phyloP scores from a whole-genome alignment of 208 protist genomes.

The Borovskyia barvae region DNA sequence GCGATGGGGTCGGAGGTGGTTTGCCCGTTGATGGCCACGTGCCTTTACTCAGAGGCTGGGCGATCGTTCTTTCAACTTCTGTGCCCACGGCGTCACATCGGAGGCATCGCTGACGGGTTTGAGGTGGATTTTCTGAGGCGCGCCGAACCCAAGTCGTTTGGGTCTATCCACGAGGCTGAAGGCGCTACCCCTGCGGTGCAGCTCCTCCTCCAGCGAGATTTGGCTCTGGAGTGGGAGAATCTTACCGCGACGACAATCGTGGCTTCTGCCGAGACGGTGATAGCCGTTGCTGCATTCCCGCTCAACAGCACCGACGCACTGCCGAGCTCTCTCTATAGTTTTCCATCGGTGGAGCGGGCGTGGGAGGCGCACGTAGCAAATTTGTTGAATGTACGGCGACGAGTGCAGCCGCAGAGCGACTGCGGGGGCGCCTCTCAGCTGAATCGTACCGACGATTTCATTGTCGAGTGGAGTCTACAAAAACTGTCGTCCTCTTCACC shows the following conservation, averaged over 20 bases:
- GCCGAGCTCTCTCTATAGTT: conserved; percentile 35
- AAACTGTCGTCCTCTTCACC: conserved; percentile 6
- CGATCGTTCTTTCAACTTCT: conserved; percentile 10
- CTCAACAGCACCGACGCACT: conserved; percentile 2
- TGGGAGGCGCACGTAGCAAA: conserved; percentile 32
- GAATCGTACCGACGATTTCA: too few species aligned
- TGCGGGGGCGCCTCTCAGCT: too few species aligned
- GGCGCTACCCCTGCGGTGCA: conserved; percentile 4
- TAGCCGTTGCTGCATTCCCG: conserved; percentile 25
- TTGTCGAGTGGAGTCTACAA: conserved; percentile 7
- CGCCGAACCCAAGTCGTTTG: too few species aligned
- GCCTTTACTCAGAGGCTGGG: conserved; percentile 12
- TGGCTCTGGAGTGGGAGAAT: conserved; percentile 26
- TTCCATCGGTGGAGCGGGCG: conserved; percentile 33
- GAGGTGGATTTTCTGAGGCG: too few species aligned
- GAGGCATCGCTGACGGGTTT: too few species aligned
- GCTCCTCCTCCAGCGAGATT: conserved; percentile 16
- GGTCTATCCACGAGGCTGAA: too few species aligned
- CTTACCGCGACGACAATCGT: conserved; percentile 5
- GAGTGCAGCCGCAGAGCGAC: too few species aligned
- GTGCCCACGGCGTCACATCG: too few species aligned
- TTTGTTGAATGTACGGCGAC: too few species aligned
- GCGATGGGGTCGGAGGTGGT: not conserved
- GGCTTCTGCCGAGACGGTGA: not conserved
- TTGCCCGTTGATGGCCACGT: conserved; percentile 3